Evolutionary conservation across 805 yeast species (phyloP).

Genomic region (Millerozyma miso): DNA sequence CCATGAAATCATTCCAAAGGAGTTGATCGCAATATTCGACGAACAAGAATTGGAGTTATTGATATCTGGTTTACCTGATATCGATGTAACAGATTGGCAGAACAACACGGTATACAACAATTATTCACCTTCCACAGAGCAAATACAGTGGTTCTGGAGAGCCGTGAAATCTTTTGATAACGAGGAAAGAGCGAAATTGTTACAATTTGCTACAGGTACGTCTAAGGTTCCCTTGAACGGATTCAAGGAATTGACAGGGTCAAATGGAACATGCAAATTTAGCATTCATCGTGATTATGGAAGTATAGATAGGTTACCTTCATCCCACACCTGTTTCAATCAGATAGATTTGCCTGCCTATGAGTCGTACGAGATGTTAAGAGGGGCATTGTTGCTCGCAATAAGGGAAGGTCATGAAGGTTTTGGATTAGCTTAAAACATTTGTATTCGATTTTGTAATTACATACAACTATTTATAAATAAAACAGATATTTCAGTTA

Average conservation of each 20-base stretch:
- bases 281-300: conserved; percentile 89
- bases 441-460: no score
- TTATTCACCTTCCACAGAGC: conserved; percentile 77
- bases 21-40: conserved; percentile 80
- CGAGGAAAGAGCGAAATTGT: conserved; percentile 88
- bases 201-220: conserved; percentile 97
- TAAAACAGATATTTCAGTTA: no score
- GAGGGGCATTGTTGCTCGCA: conserved; percentile 78
- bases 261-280: conserved; percentile 80
- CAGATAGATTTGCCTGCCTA: conserved; percentile 93
- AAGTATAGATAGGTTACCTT: conserved; percentile 78
- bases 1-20: conserved; percentile 83
- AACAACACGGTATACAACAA: conserved; percentile 77
- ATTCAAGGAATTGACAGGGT: conserved; percentile 83
- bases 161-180: conserved; percentile 91
- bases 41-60: conserved; percentile 92
- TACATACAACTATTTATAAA: no score
- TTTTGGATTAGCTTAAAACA: conserved; percentile 68
- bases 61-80: conserved; percentile 93
- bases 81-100: conserved; percentile 95
- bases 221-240: conserved; percentile 95
- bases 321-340: conserved; percentile 96
- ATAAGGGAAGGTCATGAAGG: conserved; percentile 95
- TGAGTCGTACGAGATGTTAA: conserved; percentile 78
- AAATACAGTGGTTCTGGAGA: conserved; percentile 96